These are phyloP conservation scores for Codiaeum variegatum DNA, from an alignment of 441 rosid species.

Conservation along the genomic window DNA sequence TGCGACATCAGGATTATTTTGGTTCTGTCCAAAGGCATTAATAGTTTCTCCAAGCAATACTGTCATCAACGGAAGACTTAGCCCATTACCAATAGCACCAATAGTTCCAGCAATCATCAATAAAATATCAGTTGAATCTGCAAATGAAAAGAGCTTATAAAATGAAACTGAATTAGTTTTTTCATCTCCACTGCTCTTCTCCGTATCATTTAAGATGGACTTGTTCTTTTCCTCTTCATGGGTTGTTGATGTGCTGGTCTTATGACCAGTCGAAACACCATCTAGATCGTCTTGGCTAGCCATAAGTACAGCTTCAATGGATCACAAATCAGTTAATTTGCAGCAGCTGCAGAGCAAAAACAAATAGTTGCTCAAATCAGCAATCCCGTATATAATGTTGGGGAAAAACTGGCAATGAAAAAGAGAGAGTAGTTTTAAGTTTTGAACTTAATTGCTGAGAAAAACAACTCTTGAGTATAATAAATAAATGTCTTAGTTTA, in stretches of 20 bases:
- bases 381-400: background rate
- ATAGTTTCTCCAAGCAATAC: slow-evolving; percentile 50
- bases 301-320: slow-evolving; percentile 8
- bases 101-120: slow-evolving; percentile 61
- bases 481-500: background rate
- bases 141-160: slow-evolving; percentile 61
- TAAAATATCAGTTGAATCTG: slow-evolving; percentile 40
- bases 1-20: slow-evolving; percentile 33
- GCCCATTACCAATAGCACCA: slow-evolving; percentile 56
- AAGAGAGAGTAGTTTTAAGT: background rate
- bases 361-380: slow-evolving; percentile 1
- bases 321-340: background rate
- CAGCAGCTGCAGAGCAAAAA: background rate
- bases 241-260: slow-evolving; percentile 29
- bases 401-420: background rate
- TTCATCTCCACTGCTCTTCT: slow-evolving; percentile 34
- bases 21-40: slow-evolving; percentile 54
- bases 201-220: slow-evolving; percentile 23
- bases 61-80: slow-evolving; percentile 49
- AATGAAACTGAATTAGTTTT: slow-evolving; percentile 44
- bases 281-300: slow-evolving; percentile 27
- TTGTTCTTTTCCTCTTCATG: slow-evolving; percentile 23
- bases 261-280: slow-evolving; percentile 21
- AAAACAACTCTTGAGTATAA: background rate
- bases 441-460: no score